A percentile compares a stretch with the other conserved stretches of the same genome.
phyloP scores from a whole-genome alignment of 257 asterid species.

The Solanum boliviense region DNA sequence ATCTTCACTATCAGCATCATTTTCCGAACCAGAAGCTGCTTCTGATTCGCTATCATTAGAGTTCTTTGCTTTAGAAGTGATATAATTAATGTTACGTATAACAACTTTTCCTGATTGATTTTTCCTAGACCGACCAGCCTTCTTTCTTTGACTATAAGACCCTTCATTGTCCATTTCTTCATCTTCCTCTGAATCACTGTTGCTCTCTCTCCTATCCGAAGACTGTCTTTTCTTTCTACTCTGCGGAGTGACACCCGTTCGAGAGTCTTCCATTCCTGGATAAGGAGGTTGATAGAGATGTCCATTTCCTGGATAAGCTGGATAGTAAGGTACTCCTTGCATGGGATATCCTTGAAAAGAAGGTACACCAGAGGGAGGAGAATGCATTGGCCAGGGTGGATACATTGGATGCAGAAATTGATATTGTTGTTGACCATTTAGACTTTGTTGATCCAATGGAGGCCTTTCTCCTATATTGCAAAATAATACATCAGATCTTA shows the following conservation, averaged over 20 bases:
- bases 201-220: constrained; percentile 36
- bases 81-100: constrained; percentile 39
- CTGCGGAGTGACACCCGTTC: constrained; percentile 22
- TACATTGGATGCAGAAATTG: constrained; percentile 52
- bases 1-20: constrained; percentile 31
- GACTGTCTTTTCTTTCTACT: constrained; percentile 38
- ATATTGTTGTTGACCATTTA: constrained; percentile 53
- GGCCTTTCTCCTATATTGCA: constrained; percentile 25
- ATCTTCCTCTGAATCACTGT: constrained; percentile 35
- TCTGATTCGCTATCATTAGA: constrained; percentile 13
- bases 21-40: constrained; percentile 24
- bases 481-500: constrained; percentile 3
- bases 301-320: constrained; percentile 47
- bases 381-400: constrained; percentile 79
- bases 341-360: constrained; percentile 71
- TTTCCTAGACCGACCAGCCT: constrained; percentile 26
- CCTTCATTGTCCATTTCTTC: constrained; percentile 27
- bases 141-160: constrained; percentile 35
- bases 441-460: constrained; percentile 35
- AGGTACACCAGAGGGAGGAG: constrained; percentile 52
- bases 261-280: constrained; percentile 46
- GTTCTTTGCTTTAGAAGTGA: constrained; percentile 19
- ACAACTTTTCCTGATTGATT: constrained; percentile 30
- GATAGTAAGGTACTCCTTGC: constrained; percentile 92
- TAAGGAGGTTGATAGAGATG: constrained; percentile 57